Evolutionary conservation across 306 rosid genomes (phyloP).

Genomic region (Trifolium dubium): DNA sequence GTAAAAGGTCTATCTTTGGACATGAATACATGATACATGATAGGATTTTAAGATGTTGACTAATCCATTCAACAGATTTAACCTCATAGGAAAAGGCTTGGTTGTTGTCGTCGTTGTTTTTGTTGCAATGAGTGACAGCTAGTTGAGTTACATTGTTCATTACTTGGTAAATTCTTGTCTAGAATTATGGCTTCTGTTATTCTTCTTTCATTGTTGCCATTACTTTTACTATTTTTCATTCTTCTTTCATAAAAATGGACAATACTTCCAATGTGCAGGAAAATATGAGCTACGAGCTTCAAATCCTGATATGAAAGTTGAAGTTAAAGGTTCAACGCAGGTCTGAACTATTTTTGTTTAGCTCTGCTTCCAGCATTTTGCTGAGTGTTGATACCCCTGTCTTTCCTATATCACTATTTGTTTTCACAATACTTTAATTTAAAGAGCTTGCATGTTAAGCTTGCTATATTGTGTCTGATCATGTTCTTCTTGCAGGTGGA

Average conservation of each 20-base stretch:
- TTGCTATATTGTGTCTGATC: conserved; percentile 34
- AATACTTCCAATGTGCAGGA: conserved; percentile 60
- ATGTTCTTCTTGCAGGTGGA: conserved; percentile 72
- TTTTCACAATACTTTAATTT: conserved; percentile 32
- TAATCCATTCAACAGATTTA: neutral
- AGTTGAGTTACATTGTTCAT: conserved; percentile 19
- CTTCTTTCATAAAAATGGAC: conserved; percentile 21
- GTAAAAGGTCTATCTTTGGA: conserved; percentile 15
- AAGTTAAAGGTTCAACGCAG: conserved; percentile 78
- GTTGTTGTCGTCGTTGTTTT: neutral
- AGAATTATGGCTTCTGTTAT: conserved; percentile 24
- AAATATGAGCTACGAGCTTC: conserved; percentile 78
- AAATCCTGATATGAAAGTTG: conserved; percentile 79
- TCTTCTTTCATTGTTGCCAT: conserved; percentile 7
- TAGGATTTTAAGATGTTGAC: conserved; percentile 3
- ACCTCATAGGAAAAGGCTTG: neutral
- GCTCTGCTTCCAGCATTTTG: conserved; percentile 36
- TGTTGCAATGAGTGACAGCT: conserved; percentile 6
- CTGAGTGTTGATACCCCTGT: conserved; percentile 24
- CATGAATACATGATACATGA: neutral
- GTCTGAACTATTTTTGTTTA: conserved; percentile 50
- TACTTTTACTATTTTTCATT: conserved; percentile 25
- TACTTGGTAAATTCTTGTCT: conserved; percentile 24
- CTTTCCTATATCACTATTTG: conserved; percentile 13
- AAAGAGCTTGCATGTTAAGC: conserved; percentile 27